Base-by-base conservation (phyloP, 768 basidiomycete genomes). In the Tulasnella sp. region DNA sequence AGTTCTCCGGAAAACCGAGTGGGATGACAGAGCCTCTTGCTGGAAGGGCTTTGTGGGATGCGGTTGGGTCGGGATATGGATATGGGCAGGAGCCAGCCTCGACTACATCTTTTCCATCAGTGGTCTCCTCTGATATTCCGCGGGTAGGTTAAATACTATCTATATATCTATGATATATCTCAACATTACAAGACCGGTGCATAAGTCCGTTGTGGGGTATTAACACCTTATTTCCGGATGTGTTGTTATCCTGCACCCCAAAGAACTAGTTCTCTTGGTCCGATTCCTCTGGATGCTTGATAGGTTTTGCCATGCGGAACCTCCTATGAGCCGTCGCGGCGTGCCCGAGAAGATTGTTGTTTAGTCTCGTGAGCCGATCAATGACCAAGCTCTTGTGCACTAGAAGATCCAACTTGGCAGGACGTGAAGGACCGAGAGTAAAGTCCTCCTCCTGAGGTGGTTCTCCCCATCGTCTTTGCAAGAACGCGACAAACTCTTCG, bases 41-140 rank as follows among this genome's bases (percentile, higher is more conserved):
- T 97, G 95, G 95, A 85, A 84, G 74, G 92, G 92, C 6, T 99
- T 99, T 73, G 85, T 87, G 6, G 88, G 89, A 1, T 96, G 94
- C 79, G 93, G 93, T 0, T 93, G 90, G 89, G 83, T 90, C 34
- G 95, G 95, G 0, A 90, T 92, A 75, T 89, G 89, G 88, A 81
- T 96, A 16, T 95, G 91, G 91, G 85, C 87, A 80, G 95, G 94
- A 11, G 84, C 91, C 16, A 77, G 88, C 12, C 85, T 80, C 16
- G 94, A 97, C 80, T 94, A 93, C 77, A 77, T 78, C 6, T 72
- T 74, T 44, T 62, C 81, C 12, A 44, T 52, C 42, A 26, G 40
- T 17, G 69, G 69, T 19, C 42, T 69, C 26, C 42, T 69, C 8
- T 65, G 39, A 65, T 34, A 3, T 59, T 59, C 1, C 9, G 22